A percentile compares a stretch with the other conserved stretches of the same genome.
Evolutionary conservation across 1,284 basidiomycete species (phyloP).

Genomic region (Cutaneotrichosporon sp.): DNA sequence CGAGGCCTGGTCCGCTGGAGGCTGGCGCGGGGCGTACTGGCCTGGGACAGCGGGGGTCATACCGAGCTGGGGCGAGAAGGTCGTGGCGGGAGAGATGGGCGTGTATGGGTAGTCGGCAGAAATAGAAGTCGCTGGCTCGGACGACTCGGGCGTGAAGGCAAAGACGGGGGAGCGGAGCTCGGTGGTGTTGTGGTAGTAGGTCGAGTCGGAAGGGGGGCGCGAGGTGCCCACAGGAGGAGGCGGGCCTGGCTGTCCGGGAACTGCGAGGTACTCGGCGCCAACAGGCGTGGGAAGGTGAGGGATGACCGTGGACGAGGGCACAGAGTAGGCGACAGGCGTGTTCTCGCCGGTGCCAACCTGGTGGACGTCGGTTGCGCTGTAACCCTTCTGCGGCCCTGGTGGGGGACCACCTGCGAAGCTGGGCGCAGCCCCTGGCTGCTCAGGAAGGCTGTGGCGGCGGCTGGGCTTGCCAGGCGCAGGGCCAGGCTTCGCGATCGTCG

Average conservation of each 20-base stretch:
- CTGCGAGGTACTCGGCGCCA: constrained; percentile 17
- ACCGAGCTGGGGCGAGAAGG: constrained; percentile 14
- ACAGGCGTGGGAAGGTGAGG: constrained; percentile 15
- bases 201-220: constrained; percentile 5
- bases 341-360: constrained; percentile 8
- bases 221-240: background rate
- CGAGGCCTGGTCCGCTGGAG: background rate
- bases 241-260: constrained; percentile 9
- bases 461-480: constrained; percentile 6
- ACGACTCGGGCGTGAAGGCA: constrained; percentile 17
- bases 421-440: constrained; percentile 8
- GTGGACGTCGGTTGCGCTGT: constrained; percentile 19
- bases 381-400: constrained; percentile 17
- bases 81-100: constrained; percentile 22
- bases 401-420: constrained; percentile 9
- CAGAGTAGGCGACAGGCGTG: constrained; percentile 9
- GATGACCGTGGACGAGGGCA: constrained; percentile 13
- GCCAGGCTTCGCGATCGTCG: background rate
- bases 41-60: constrained; percentile 3
- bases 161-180: constrained; percentile 17
- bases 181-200: constrained; percentile 7
- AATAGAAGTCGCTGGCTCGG: constrained; percentile 10
- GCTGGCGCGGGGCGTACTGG: constrained; percentile 9
- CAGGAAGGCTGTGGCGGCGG: constrained; percentile 25
- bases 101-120: constrained; percentile 25